These are phyloP conservation scores for Talaromyces rugulosus DNA, from an alignment of 2,329 filamentous ascomycete genomes.

Conservation along the genomic window DNA sequence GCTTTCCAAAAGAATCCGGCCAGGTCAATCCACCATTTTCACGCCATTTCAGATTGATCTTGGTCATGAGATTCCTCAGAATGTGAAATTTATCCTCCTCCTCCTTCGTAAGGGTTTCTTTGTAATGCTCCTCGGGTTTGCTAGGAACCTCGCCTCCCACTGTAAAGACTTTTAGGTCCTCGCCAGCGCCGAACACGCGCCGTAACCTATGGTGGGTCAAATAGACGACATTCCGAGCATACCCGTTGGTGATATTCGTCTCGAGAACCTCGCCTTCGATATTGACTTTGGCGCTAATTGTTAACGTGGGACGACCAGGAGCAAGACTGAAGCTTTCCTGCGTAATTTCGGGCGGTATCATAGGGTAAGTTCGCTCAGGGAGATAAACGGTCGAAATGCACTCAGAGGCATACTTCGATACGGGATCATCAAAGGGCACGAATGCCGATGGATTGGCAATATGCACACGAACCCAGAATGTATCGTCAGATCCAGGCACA, in stretches of 20 bases:
- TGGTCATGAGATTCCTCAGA: constrained; percentile 35
- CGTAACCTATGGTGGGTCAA: constrained; percentile 46
- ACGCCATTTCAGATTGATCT: constrained; percentile 31
- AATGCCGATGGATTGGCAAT: constrained; percentile 63
- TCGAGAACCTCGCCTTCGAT: constrained; percentile 51
- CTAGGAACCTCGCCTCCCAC: constrained; percentile 28
- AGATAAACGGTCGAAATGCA: constrained; percentile 52
- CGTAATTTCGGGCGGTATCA: constrained; percentile 51
- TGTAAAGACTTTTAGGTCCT: constrained; percentile 19
- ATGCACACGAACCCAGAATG: constrained; percentile 59
- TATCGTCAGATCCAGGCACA: constrained; percentile 38
- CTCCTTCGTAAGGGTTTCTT: constrained; percentile 25
- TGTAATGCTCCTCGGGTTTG: constrained; percentile 19
- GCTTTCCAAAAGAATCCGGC: constrained; percentile 10
- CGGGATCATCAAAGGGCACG: constrained; percentile 46
- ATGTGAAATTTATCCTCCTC: constrained; percentile 32
- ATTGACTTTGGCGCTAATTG: constrained; percentile 57
- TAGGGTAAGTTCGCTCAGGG: constrained; percentile 53
- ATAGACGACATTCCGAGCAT: constrained; percentile 51
- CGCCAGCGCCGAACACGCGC: constrained; percentile 33
- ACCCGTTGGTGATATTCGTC: constrained; percentile 50
- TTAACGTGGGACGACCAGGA: constrained; percentile 53
- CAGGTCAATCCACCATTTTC: constrained; percentile 39
- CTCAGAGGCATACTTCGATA: constrained; percentile 53
- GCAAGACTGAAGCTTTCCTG: constrained; percentile 52